Percentiles rank a stretch among this genome's conserved stretches.
phyloP scores from a whole-genome alignment of 1,139 yeast genomes.

The Kluyveromyces sp. region DNA sequence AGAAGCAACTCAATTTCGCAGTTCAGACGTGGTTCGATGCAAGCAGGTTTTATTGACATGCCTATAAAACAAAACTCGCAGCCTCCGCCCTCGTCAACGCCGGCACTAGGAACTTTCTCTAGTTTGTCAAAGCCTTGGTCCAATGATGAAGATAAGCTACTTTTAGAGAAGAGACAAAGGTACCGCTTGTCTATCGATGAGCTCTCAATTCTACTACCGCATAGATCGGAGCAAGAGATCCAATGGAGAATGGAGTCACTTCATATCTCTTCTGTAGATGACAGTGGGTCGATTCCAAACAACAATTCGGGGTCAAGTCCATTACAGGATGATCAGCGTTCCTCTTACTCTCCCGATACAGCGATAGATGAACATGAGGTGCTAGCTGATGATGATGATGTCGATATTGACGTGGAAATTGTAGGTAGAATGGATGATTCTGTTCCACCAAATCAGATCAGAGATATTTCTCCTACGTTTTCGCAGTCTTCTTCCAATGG shows the following conservation, averaged over 20 bases:
- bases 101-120: neutral
- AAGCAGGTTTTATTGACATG: conserved; percentile 3
- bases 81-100: conserved; percentile 1
- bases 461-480: conserved; percentile 10
- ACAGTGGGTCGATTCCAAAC: conserved; percentile 11
- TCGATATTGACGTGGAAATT: conserved; percentile 16
- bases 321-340: neutral
- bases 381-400: conserved; percentile 14
- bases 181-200: conserved; percentile 67
- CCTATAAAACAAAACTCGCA: conserved; percentile 5
- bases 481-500: conserved; percentile 12
- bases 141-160: conserved; percentile 65
- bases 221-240: conserved; percentile 68
- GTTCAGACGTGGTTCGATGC: conserved; percentile 15
- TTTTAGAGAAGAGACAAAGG: conserved; percentile 49
- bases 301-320: conserved; percentile 9
- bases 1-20: conserved; percentile 9
- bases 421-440: conserved; percentile 12
- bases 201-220: conserved; percentile 63
- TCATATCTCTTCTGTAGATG: conserved; percentile 30
- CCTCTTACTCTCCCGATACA: conserved; percentile 18
- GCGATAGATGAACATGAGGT: conserved; percentile 18
- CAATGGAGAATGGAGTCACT: conserved; percentile 53
- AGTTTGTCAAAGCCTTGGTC: conserved; percentile 25
- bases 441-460: conserved; percentile 9